These are phyloP conservation scores for Ceratonia siliqua DNA, from an alignment of 306 rosid species.

Conservation along the genomic window DNA sequence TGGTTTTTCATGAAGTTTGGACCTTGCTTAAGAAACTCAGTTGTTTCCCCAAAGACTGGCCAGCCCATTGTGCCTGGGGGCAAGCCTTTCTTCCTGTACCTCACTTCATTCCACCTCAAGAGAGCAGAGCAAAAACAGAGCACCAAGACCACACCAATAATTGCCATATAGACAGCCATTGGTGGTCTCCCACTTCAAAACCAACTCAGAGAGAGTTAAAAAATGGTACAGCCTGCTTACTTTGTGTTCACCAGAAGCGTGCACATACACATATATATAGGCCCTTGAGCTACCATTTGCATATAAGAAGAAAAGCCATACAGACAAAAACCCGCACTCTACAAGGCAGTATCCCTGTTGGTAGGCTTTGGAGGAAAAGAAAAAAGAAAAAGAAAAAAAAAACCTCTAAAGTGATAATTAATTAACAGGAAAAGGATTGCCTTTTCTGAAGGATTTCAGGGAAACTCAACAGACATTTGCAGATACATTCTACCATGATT, in stretches of 20 bases:
- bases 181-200: slow-evolving; percentile 46
- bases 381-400: not conserved
- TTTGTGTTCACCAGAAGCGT: slow-evolving; percentile 40
- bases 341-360: slow-evolving; percentile 49
- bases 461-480: slow-evolving; percentile 8
- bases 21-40: slow-evolving; percentile 95
- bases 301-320: slow-evolving; percentile 28
- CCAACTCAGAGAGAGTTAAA: slow-evolving; percentile 31
- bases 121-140: slow-evolving; percentile 91
- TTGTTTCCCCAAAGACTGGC: slow-evolving; percentile 95
- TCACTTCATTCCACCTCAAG: slow-evolving; percentile 81
- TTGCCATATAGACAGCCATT: slow-evolving; percentile 68
- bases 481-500: slow-evolving; percentile 29
- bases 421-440: slow-evolving; percentile 13
- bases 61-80: slow-evolving; percentile 99
- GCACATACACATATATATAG: slow-evolving; percentile 62
- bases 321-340: slow-evolving; percentile 59
- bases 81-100: slow-evolving; percentile 77
- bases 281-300: slow-evolving; percentile 47
- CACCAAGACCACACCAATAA: slow-evolving; percentile 45
- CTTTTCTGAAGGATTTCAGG: slow-evolving; percentile 35
- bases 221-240: slow-evolving; percentile 44
- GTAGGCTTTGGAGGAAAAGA: slow-evolving; percentile 32
- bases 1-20: slow-evolving; percentile 95
- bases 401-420: not conserved